These are phyloP conservation scores for Gossypium sturtianum DNA, from an alignment of 345 rosid genomes.

Conservation along the genomic window DNA sequence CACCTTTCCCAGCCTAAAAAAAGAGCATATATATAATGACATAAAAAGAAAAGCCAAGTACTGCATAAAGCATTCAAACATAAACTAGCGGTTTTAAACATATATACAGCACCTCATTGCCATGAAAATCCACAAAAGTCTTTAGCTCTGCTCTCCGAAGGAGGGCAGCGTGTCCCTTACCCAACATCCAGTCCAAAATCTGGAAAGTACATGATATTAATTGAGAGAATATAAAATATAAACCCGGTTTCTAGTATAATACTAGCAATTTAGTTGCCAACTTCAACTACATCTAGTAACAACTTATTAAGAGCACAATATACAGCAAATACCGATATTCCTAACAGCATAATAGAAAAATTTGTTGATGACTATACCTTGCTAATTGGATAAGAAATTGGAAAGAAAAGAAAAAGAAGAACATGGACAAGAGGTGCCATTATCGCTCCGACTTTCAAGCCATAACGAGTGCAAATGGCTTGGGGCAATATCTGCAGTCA, in stretches of 20 bases:
- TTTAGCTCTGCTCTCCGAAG: constrained; percentile 92
- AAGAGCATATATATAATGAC: constrained; percentile 7
- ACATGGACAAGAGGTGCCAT: constrained; percentile 76
- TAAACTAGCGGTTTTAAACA: neutral
- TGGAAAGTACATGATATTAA: constrained; percentile 18
- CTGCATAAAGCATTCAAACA: neutral
- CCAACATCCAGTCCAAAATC: constrained; percentile 98
- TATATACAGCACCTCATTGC: constrained; percentile 56
- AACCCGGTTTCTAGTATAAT: neutral
- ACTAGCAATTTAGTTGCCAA: neutral
- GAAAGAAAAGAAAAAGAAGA: constrained; percentile 70
- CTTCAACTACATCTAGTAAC: neutral
- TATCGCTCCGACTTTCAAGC: constrained; percentile 80
- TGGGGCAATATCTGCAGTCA: constrained; percentile 77
- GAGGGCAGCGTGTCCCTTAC: constrained; percentile 86
- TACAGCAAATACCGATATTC: neutral
- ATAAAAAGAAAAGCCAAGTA: constrained; percentile 8
- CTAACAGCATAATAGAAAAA: neutral
- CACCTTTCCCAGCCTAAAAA: constrained; percentile 91
- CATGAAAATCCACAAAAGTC: constrained; percentile 85
- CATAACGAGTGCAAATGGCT: constrained; percentile 87
- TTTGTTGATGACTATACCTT: constrained; percentile 42
- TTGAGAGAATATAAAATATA: neutral
- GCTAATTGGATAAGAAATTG: constrained; percentile 89
- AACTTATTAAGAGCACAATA: constrained; percentile 4